Evolutionary conservation across 208 protist species (phyloP).

Genomic region (Trypanosoma lewisi): DNA sequence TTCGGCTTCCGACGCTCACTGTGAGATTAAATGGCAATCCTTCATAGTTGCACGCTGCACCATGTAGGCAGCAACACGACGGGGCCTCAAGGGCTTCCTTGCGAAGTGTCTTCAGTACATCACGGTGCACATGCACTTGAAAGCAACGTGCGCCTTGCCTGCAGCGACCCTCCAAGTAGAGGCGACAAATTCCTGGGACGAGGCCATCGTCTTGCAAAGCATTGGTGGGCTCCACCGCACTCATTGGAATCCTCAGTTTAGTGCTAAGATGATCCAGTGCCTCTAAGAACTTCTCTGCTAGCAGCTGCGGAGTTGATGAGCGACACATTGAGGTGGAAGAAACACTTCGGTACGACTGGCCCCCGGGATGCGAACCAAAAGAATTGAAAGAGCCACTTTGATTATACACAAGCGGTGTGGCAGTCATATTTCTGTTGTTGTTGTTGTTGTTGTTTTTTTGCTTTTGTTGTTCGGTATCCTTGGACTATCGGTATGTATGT

Average conservation of each 20-base stretch:
- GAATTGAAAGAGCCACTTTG: constrained; percentile 8
- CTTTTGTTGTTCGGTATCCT: not conserved
- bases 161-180: constrained; percentile 78
- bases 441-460: not conserved
- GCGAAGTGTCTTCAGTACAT: constrained; percentile 55
- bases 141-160: constrained; percentile 68
- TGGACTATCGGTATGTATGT: not conserved
- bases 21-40: constrained; percentile 68
- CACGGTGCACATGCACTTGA: constrained; percentile 76
- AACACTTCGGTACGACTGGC: not conserved
- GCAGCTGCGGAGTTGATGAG: not conserved
- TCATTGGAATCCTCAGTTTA: constrained; percentile 73
- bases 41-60: constrained; percentile 61
- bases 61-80: constrained; percentile 78
- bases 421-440: not conserved
- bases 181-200: constrained; percentile 75
- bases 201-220: constrained; percentile 76
- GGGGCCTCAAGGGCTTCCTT: constrained; percentile 52
- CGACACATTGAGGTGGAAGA: not conserved
- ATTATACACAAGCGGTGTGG: constrained; percentile 2
- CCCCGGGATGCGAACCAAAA: not conserved
- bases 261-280: constrained; percentile 82
- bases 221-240: constrained; percentile 64
- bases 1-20: constrained; percentile 42
- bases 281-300: constrained; percentile 32